A percentile compares a stretch with the other conserved stretches of the same genome.
These are phyloP conservation scores for Cymbidium sinense DNA, from an alignment of 106 monocot species.

Conservation along the genomic window DNA sequence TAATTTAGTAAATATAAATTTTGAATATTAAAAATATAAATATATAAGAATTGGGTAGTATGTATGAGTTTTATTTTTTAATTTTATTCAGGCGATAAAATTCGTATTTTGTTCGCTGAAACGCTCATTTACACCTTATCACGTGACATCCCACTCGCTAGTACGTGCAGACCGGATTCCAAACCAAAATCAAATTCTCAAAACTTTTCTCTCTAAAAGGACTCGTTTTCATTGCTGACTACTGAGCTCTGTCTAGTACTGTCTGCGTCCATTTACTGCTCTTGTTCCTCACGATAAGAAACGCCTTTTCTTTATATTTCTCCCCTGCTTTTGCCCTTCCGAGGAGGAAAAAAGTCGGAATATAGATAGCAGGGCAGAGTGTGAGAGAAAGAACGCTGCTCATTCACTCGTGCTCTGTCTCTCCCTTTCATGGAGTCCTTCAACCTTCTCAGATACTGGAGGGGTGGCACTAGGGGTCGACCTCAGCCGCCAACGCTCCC, in stretches of 20 bases:
- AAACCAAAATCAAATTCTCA: slow-evolving; percentile 1
- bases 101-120: too few relatives aligned
- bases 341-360: background rate
- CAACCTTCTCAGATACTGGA: slow-evolving; percentile 20
- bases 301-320: background rate
- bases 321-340: background rate
- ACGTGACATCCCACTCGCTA: background rate
- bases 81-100: too few relatives aligned
- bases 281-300: slow-evolving; percentile 8
- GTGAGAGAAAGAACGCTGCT: background rate
- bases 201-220: background rate
- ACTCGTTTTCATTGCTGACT: background rate
- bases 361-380: background rate
- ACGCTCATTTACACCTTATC: background rate
- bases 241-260: background rate
- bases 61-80: too few relatives aligned
- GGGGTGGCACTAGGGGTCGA: background rate
- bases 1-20: too few relatives aligned
- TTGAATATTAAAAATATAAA: too few relatives aligned
- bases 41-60: too few relatives aligned
- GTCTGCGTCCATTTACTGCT: slow-evolving; percentile 1
- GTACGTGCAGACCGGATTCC: background rate
- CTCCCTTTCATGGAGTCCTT: slow-evolving; percentile 53
- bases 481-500: background rate
- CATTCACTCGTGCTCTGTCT: background rate